Conservation (phyloP, 1,139 yeast genomes). For the Blastobotrys proliferans region DNA sequence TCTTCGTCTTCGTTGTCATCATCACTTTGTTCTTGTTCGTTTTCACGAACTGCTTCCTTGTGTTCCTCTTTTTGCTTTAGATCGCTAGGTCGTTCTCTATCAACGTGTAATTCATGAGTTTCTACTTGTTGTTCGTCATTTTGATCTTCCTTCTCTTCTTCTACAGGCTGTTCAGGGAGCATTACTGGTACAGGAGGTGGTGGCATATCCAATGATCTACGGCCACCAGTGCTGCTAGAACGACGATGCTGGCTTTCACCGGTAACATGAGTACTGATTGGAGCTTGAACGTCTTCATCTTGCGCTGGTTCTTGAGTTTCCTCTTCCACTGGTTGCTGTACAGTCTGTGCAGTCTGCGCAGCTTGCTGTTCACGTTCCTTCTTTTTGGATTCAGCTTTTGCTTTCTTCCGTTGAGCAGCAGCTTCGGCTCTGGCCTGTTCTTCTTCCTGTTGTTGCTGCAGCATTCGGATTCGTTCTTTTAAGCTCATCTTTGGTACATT, state of each 20-base stretch:
- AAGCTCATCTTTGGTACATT: constrained; percentile 71
- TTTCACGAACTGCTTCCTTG: neutral
- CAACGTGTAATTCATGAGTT: constrained; percentile 10
- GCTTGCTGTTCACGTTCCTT: constrained; percentile 20
- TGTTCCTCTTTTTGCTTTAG: neutral
- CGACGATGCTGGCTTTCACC: too few relatives aligned
- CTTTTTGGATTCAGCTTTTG: constrained; percentile 27
- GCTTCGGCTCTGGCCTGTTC: constrained; percentile 75
- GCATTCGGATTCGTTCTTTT: constrained; percentile 78
- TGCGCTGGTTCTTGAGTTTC: neutral
- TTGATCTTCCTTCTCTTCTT: constrained; percentile 1
- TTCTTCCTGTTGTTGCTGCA: constrained; percentile 78
- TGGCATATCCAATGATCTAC: constrained; percentile 1
- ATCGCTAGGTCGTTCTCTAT: neutral
- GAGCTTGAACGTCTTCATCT: too few relatives aligned
- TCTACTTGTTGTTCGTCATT: neutral
- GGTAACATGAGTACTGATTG: too few relatives aligned
- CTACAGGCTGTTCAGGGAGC: neutral
- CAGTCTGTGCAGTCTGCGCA: neutral
- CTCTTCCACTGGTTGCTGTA: neutral
- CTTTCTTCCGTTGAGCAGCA: constrained; percentile 55
- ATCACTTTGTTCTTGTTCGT: neutral
- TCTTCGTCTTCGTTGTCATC: constrained; percentile 17
- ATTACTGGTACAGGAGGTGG: constrained; percentile 2
- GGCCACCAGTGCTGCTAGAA: constrained; percentile 1